A percentile compares a stretch with the other conserved stretches of the same genome.
Evolutionary conservation across 352 stramenopile species (phyloP).

Genomic region (Blastocystis sp.): DNA sequence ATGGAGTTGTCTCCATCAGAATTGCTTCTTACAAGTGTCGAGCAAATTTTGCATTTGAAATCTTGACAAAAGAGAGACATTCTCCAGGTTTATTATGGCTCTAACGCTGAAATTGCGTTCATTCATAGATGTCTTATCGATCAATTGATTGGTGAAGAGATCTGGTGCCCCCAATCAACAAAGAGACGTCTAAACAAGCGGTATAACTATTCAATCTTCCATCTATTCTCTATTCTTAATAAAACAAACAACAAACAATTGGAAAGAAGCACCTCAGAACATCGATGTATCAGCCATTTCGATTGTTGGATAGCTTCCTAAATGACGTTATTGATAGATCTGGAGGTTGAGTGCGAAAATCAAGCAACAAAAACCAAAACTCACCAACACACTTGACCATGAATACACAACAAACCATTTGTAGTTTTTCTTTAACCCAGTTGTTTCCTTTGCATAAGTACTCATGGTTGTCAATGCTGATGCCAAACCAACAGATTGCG

Average conservation of each 20-base stretch:
- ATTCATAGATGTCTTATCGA: not conserved
- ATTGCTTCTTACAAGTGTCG: not conserved
- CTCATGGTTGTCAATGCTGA: slow-evolving; percentile 6
- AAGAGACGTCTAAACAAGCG: not conserved
- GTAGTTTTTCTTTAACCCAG: not conserved
- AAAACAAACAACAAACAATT: too few relatives aligned
- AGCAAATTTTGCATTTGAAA: not conserved
- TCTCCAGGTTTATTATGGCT: not conserved
- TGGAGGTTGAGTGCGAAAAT: not conserved
- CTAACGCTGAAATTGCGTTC: not conserved
- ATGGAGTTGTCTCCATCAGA: not conserved
- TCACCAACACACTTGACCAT: not conserved
- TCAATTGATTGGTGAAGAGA: not conserved
- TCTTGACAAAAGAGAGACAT: not conserved
- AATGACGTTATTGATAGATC: not conserved
- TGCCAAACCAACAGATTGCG: not conserved
- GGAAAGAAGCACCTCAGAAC: too few relatives aligned
- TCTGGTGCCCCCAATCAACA: not conserved
- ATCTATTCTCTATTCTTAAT: too few relatives aligned
- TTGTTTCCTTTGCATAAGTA: slow-evolving; percentile 19
- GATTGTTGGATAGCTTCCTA: not conserved
- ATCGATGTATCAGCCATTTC: too few relatives aligned
- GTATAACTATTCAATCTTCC: too few relatives aligned
- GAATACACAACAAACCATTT: not conserved
- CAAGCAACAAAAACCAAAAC: not conserved